A percentile compares a stretch with the other conserved stretches of the same genome.
Conservation (phyloP, 1,139 yeast genomes). For the Sugiyamaella novakii region DNA sequence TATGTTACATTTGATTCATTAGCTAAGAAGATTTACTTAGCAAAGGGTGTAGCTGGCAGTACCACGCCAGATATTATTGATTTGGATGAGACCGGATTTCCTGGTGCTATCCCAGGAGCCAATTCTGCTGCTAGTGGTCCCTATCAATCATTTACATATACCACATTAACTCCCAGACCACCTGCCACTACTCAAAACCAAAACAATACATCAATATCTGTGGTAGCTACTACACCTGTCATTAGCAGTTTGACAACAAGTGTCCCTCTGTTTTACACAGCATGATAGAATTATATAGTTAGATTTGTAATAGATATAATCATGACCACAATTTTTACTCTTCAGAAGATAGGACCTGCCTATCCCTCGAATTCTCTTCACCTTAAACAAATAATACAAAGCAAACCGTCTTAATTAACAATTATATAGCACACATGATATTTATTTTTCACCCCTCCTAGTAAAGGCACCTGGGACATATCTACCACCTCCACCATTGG, state of each 20-base stretch:
- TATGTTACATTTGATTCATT: constrained; percentile 75
- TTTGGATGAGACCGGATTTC: constrained; percentile 24
- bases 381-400: neutral
- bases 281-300: too few species aligned
- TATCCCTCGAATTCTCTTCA: too few species aligned
- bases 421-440: constrained; percentile 3
- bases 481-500: constrained; percentile 8
- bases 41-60: constrained; percentile 48
- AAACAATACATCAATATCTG: too few species aligned
- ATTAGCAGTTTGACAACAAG: constrained; percentile 11
- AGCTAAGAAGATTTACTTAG: constrained; percentile 59
- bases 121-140: constrained; percentile 10
- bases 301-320: too few species aligned
- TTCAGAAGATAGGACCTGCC: too few species aligned
- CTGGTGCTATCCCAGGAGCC: constrained; percentile 29
- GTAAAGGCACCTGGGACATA: constrained; percentile 18
- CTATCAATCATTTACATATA: constrained; percentile 15
- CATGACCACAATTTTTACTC: too few species aligned
- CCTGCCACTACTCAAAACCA: constrained; percentile 15
- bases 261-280: constrained; percentile 18
- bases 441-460: too few species aligned
- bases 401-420: neutral
- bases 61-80: constrained; percentile 25
- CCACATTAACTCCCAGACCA: constrained; percentile 25
- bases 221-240: constrained; percentile 1